Base-by-base conservation (phyloP, 805 yeast genomes). In the Kluyveromyces siamensis region DNA sequence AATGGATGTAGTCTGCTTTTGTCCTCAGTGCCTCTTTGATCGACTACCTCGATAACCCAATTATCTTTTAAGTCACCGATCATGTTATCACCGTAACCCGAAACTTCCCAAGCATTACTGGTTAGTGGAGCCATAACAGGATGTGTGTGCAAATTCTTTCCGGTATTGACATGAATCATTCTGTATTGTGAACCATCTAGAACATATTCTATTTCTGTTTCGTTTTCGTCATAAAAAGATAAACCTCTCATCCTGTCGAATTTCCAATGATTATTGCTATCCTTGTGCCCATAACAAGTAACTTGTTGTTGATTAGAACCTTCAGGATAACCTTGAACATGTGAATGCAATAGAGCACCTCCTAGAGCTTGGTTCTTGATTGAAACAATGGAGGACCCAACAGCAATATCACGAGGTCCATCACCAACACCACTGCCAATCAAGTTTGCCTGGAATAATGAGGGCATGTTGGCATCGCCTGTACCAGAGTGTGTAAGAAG, bases 241-340 rank as follows among this genome's bases (percentile, higher is more conserved):
- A 57, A 49, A 8, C 69, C 75, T 64, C 85, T 73, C 27, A 73
- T 75, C 59, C 83, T 75, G 56, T 84, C 83, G 56, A 88, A 72
- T 27, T 75, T 59, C 85, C 96, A 90, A 48, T 84, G 79, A 65
- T 91, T 93, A 68, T 93, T 91, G 47, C 74, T 69, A 65, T 93
- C 98, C 63, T 87, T 87, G 67, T 81, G 88, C 17, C 90, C 87
- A 65, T 93, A 93, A 7, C 93, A 87, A 27, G 99, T 93, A 45
- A 93, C 75, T 68, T 93, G 99, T 66, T 90, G 97, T 69, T 93
- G 98, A 53, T 77, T 76, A 2, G 96, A 87, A 3, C 98, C 98
- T 54, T 81, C 88, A 14, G 99, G 99, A 63, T 83, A 93, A 11
- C 75, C 66, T 63, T 86, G 95, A 16, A 74, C 72, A 63, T 93